These are phyloP conservation scores for Beauveria varroae DNA, from an alignment of 2,329 filamentous ascomycete species.

Conservation along the genomic window DNA sequence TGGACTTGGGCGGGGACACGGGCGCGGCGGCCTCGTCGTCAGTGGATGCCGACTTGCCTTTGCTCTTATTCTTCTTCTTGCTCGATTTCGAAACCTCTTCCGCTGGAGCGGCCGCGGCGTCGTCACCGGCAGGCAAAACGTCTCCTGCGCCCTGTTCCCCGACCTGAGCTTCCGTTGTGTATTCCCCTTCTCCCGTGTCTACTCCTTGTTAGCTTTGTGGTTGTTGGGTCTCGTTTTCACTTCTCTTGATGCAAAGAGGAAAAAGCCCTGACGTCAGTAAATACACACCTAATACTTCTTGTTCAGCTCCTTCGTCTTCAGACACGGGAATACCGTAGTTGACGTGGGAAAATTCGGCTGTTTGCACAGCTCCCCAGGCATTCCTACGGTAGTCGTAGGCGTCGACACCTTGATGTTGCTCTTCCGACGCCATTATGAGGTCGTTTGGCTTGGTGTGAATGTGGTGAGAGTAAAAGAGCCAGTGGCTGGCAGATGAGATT, in stretches of 20 bases:
- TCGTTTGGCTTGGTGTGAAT: not conserved
- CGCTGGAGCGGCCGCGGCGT: not conserved
- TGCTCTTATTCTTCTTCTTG: constrained; percentile 15
- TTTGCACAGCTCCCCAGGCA: not conserved
- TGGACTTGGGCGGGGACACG: constrained; percentile 3
- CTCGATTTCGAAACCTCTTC: not conserved
- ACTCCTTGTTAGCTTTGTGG: not conserved
- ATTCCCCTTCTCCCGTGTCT: constrained; percentile 4
- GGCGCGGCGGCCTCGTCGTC: not conserved
- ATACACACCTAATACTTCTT: constrained; percentile 3
- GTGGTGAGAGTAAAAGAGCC: not conserved
- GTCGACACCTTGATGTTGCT: not conserved
- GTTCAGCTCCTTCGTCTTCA: constrained; percentile 5
- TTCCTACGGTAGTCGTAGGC: not conserved
- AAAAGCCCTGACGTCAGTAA: not conserved
- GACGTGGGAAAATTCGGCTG: constrained; percentile 6
- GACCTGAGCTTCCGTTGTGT: constrained; percentile 9
- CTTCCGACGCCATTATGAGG: constrained; percentile 9
- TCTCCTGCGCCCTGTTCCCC: constrained; percentile 7
- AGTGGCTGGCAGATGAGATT: not conserved
- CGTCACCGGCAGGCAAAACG: not conserved
- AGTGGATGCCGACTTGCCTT: constrained; percentile 1
- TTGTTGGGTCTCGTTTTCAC: too few species aligned
- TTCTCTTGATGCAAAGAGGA: not conserved
- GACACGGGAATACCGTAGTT: not conserved